Base-by-base conservation (phyloP, 768 basidiomycete genomes). In the Tulasnella sp. region DNA sequence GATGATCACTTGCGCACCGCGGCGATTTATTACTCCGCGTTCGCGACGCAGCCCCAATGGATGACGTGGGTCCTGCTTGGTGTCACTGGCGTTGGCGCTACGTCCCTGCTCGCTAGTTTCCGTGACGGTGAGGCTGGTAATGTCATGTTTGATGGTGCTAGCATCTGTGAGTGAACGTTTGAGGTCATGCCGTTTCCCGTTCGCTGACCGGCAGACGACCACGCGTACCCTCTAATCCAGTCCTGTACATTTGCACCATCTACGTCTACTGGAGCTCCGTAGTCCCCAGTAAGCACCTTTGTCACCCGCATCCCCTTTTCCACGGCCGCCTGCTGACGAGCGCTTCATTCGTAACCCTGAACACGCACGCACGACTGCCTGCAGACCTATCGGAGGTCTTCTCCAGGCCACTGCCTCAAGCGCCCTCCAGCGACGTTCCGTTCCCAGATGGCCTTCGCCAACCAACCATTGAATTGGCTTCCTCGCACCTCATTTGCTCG, bases 141-240 rank as follows among this genome's bases (percentile, higher is more conserved):
- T 83, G 86, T 95, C 82, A 94, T 95, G 93, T 95, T 95, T 81
- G 94, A 95, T 82, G 93, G 94, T 35, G 94, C 92, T 73, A 94
- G 93, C 83, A 91, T 94, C 81, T 92, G 94, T 95, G 80, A 82
- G 93, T 86, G 37, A 29, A 3, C 71, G n/a, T 18, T 72, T 26
- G 32, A 67, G 29, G 26, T 71, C 26, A 9, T 71, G 23, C 35
- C 70, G 70, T 44, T 44, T 44, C 44, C 3, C 15, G 44, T 44
- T 44, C 44, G 40, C n/a, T 35, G 35, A 40, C 40, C 44, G 26
- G 26, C 55, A 55, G 29, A 7, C 42, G 32, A 23, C 61, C 29
- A 0, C 16, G 74, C 78, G 40, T 23, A 48, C 44, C 18, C 16
- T 29, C 61, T 67, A 32, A 35, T 67, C 26, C 83, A 95, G 94